Base-by-base conservation (phyloP, 306 rosid genomes). In the Parietaria judaica region DNA sequence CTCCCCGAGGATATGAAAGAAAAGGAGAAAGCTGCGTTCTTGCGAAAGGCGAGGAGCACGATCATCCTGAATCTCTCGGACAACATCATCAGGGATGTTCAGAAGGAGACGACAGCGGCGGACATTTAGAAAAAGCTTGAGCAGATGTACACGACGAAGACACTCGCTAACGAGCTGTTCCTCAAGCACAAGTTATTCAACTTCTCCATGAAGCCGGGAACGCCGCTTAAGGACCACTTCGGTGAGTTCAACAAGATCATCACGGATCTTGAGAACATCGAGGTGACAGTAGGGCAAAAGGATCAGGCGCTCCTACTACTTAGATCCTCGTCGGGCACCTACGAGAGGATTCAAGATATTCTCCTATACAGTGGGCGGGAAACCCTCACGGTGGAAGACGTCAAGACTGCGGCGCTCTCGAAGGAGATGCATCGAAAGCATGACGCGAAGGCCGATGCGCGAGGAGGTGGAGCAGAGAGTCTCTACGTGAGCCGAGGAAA, bases 381-480 rank as follows among this genome's bases (percentile, higher is more conserved):
- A 31, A 9, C 60, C 11, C 13, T 56, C 15, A 23, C 39, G 0
- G 11, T 56, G 7, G 60, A 11, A 8, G 60, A 56, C 3, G 43
- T 56, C 2, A 14, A 3, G 15, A 7, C 43, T 4, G 60, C 60
- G 3, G 38, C 36, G 0, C 8, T 31, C 14, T 56, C 43, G 1
- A 56, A 56, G 7, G 60, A 56, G 15, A 6, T 31, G 4, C 13
- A 56, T 7, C 6, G 1, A 9, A 56, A 56, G 8, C 11, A 3
- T 0, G 9, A 1, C 3, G 1, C 9, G 1, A n/a, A 52, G 17
- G 23, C 3, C 0, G 31, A 52, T 2, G 1, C 1, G 11, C 7
- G 56, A 52, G 11, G 35, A 35, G 7, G 52, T 10, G 6, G 55
- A 6, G 6, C 17, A 7, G 36, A 52, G 7, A 52, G 8, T 2